Conservation (phyloP, 257 asterid genomes). For the Gardenia jasminoides region DNA sequence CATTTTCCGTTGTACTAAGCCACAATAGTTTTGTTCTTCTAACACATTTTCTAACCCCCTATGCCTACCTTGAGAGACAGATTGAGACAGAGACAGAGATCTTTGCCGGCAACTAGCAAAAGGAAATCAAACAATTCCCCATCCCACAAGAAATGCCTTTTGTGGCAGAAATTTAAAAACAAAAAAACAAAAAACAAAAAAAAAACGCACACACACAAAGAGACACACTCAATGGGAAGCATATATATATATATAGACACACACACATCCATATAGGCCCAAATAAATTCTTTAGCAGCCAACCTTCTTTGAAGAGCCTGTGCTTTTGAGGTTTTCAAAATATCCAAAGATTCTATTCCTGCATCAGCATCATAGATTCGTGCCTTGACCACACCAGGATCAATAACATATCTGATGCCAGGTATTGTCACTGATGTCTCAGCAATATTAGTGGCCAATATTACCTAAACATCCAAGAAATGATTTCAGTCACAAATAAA, state of each 20-base stretch:
- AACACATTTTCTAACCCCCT: no score
- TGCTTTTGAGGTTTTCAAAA: constrained; percentile 92
- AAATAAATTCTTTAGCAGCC: constrained; percentile 12
- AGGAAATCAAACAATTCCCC: neutral
- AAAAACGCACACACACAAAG: no score
- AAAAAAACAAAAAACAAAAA: no score
- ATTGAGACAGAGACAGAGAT: no score
- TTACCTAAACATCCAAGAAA: constrained; percentile 52
- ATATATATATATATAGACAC: neutral
- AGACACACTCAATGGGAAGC: neutral
- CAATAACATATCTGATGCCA: constrained; percentile 94
- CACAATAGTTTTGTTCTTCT: no score
- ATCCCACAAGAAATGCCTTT: neutral
- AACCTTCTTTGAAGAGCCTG: constrained; percentile 98
- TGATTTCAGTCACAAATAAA: neutral
- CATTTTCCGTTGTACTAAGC: no score
- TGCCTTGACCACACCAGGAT: constrained; percentile 96
- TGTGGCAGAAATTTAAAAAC: neutral
- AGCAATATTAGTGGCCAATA: constrained; percentile 95
- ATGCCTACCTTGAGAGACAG: no score
- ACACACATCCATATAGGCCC: neutral
- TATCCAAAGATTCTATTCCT: constrained; percentile 81
- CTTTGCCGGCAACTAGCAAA: no score
- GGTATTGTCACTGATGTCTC: constrained; percentile 98
- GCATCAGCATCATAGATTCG: constrained; percentile 80